Conservation (phyloP, 129 eudicot genomes). For the Helichrysum umbraculigerum region DNA sequence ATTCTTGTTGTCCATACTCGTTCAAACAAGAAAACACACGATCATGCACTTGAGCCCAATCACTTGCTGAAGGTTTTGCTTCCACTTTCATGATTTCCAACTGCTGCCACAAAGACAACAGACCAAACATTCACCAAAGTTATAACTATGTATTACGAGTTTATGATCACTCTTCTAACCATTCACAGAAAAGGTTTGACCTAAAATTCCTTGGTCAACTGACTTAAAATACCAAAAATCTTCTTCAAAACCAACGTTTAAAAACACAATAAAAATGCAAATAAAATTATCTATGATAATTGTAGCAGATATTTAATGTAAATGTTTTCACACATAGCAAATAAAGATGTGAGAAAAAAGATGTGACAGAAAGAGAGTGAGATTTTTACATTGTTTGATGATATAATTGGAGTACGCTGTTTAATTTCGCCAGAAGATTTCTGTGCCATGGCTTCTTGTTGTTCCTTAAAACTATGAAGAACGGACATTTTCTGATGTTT, state of each 20-base stretch:
- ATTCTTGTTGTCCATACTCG: slow-evolving; percentile 46
- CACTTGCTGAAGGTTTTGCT: slow-evolving; percentile 17
- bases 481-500: slow-evolving; percentile 74
- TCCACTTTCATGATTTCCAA: slow-evolving; percentile 34
- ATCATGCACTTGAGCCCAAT: slow-evolving; percentile 20
- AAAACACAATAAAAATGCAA: too few relatives aligned
- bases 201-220: not conserved
- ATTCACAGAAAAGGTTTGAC: not conserved
- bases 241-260: too few relatives aligned
- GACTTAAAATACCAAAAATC: not conserved
- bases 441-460: slow-evolving; percentile 49
- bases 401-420: slow-evolving; percentile 12
- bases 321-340: not conserved
- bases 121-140: not conserved
- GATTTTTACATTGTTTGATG: slow-evolving; percentile 40
- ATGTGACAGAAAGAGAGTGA: not conserved
- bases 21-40: slow-evolving; percentile 32
- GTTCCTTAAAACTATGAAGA: slow-evolving; percentile 63
- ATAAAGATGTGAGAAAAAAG: slow-evolving; percentile 3
- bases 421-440: slow-evolving; percentile 39
- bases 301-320: too few relatives aligned
- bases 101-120: not conserved
- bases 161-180: not conserved
- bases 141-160: not conserved
- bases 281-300: too few relatives aligned